A percentile compares a stretch with the other conserved stretches of the same genome.
Evolutionary conservation across 2,329 filamentous ascomycete genomes (phyloP).

Genomic region (Sclerotinia borealis): DNA sequence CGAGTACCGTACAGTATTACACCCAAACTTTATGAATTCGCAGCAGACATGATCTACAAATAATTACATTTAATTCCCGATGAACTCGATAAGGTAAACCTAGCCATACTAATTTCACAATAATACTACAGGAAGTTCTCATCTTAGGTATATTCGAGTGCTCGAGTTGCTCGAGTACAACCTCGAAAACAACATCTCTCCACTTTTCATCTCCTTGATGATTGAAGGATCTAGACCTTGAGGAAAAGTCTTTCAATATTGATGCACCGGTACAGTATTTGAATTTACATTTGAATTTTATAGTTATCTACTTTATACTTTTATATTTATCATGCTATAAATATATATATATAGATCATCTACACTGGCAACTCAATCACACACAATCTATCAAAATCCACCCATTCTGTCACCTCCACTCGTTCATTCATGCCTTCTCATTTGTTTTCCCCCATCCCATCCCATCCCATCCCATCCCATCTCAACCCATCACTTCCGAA

Average conservation of each 20-base stretch:
- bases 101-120: not conserved
- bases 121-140: not conserved
- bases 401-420: not conserved
- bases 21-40: not conserved
- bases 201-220: not conserved
- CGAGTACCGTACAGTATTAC: too few relatives aligned
- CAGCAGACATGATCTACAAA: not conserved
- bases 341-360: not conserved
- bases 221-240: not conserved
- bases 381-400: not conserved
- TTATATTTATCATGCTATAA: not conserved
- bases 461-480: not conserved
- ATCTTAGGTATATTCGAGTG: not conserved
- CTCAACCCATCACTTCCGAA: not conserved
- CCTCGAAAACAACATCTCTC: too few relatives aligned
- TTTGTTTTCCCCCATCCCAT: not conserved
- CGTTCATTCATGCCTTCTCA: not conserved
- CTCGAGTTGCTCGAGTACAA: too few relatives aligned
- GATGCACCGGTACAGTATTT: too few relatives aligned
- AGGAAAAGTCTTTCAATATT: not conserved
- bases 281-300: not conserved
- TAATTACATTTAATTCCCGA: not conserved
- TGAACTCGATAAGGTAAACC: not conserved
- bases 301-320: not conserved
- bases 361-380: too few relatives aligned